Evolutionary conservation across 208 protist species (phyloP), one percentile per base, ranked within the genome.

Genomic region (Blechomonas ayalai): DNA sequence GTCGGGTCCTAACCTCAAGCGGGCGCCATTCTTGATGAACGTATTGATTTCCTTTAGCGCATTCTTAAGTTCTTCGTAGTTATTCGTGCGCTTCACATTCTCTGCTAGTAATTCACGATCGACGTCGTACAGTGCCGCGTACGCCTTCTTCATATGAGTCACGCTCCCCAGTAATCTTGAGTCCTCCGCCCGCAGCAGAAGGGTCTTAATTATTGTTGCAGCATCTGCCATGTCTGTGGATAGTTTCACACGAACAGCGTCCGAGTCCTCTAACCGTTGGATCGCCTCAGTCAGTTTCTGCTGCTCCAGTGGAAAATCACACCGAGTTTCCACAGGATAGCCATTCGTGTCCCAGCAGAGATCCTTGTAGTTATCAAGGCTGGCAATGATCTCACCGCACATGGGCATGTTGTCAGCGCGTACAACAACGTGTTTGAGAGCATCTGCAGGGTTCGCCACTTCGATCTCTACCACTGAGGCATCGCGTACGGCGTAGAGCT

Each of bases 191-290:
- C 74, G 72, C 25, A 94, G 73, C 16, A 97, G 78, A 31, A 97
- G 52, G 29, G 81, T 72, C 59, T 97, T 96, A n/a, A 97, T 55
- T 6, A 67, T 59, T 12, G 82, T 57, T 7, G 87, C 84, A 2
- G 60, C 63, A 52, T 97, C 92, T 2, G 93, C 95, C 82, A 98
- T 97, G 52, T 96, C 89, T 1, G 83, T 78, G 37, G 75, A 94
- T 26, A 98, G 69, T 65, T 87, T 82, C 59, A 89, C 48, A 10
- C 93, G 75, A 18, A 87, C 70, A 16, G 57, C 63, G 59, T 95
- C 95, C 55, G 82, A 80, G 33, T 84, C 83, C 8, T 93, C 78
- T n/a, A 97, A 82, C 27, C 65, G 34, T 26, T 70, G 34, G 35
- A 97, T 45, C n/a, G 90, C 52, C 0, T 51, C 33, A 12, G 62